phyloP scores from a whole-genome alignment of 2,329 filamentous ascomycete genomes.

The Colletotrichum sublineola region DNA sequence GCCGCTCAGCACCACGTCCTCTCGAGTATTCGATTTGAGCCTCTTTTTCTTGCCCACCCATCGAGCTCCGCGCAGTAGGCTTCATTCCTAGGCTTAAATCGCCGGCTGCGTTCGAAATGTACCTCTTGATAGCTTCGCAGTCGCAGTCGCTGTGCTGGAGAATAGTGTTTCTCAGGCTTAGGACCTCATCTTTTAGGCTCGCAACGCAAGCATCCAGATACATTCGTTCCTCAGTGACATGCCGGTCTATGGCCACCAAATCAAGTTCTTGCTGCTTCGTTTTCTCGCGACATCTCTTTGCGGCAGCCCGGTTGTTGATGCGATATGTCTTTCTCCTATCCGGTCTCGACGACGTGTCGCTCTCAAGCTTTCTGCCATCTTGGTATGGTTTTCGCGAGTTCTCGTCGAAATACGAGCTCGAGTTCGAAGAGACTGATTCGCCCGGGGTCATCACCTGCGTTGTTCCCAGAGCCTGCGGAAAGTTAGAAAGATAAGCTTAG shows the following conservation, averaged over 20 bases:
- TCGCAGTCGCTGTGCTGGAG: constrained; percentile 28
- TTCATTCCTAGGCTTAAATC: background rate
- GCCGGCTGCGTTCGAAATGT: constrained; percentile 26
- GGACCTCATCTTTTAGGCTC: constrained; percentile 27
- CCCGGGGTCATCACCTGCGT: background rate
- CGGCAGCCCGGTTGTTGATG: constrained; percentile 27
- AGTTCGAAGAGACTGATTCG: background rate
- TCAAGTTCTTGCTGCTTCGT: constrained; percentile 34
- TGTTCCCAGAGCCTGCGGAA: background rate
- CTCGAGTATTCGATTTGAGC: background rate
- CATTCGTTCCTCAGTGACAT: constrained; percentile 6
- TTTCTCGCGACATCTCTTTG: constrained; percentile 36
- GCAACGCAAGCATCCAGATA: constrained; percentile 27
- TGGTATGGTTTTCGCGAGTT: background rate
- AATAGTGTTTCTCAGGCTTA: constrained; percentile 21
- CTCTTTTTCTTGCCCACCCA: background rate
- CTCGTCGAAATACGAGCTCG: background rate
- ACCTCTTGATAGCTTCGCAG: constrained; percentile 28
- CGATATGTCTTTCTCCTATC: constrained; percentile 13
- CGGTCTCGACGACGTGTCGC: background rate
- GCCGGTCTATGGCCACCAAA: constrained; percentile 17
- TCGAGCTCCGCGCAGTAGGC: background rate
- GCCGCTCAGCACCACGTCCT: background rate
- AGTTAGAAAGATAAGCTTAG: background rate
- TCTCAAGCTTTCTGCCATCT: background rate